phyloP scores from a whole-genome alignment of 2,329 filamentous ascomycete genomes.

The Clarireedia paspali region DNA sequence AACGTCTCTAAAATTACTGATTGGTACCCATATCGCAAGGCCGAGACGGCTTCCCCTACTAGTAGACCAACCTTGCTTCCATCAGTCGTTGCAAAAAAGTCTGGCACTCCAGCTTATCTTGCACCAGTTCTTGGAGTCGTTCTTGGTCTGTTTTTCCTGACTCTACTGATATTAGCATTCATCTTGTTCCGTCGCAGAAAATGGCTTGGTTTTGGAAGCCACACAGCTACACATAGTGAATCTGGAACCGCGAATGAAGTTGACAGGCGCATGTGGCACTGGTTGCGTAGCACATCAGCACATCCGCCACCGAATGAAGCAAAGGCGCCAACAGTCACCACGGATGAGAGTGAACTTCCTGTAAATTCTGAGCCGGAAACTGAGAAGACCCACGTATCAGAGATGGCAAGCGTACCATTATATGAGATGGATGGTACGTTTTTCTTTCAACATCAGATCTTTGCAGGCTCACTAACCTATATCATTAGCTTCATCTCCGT shows the following conservation, averaged over 20 bases:
- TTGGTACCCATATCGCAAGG: slow-evolving; percentile 50
- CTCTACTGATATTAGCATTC: slow-evolving; percentile 41
- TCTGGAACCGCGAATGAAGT: slow-evolving; percentile 20
- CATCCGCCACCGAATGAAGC: slow-evolving; percentile 10
- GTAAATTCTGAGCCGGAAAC: slow-evolving; percentile 13
- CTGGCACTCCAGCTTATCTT: slow-evolving; percentile 45
- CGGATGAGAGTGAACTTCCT: slow-evolving; percentile 18
- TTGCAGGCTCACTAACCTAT: neutral
- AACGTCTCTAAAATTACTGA: slow-evolving; percentile 46
- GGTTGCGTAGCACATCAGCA: slow-evolving; percentile 18
- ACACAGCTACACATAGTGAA: slow-evolving; percentile 18
- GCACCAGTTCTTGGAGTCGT: slow-evolving; percentile 56
- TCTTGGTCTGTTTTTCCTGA: slow-evolving; percentile 49
- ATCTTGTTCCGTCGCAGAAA: slow-evolving; percentile 43
- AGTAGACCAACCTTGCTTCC: slow-evolving; percentile 11
- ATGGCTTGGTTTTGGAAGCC: slow-evolving; percentile 14
- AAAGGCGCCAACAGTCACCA: slow-evolving; percentile 27
- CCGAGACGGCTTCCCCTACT: slow-evolving; percentile 13
- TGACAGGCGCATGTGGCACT: slow-evolving; percentile 19
- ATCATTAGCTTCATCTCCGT: slow-evolving; percentile 20
- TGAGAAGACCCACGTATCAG: slow-evolving; percentile 12
- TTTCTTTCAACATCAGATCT: slow-evolving; percentile 6
- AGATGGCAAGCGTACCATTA: slow-evolving; percentile 25
- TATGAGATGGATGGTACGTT: slow-evolving; percentile 30
- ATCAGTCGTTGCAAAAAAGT: slow-evolving; percentile 6